Conservation (phyloP, 441 rosid species). For the Omphalea diandra region DNA sequence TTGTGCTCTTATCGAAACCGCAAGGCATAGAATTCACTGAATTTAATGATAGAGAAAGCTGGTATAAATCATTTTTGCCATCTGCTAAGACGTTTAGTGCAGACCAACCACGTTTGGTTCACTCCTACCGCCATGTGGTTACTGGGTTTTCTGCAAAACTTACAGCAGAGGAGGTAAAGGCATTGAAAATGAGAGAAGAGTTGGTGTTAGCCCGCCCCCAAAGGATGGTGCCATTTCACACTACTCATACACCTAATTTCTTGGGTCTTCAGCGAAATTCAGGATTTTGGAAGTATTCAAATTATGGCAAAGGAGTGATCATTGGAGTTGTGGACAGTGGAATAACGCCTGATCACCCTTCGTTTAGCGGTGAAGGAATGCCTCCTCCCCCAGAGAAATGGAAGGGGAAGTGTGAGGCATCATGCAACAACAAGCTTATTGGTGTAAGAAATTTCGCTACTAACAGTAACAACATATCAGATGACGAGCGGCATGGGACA, state of each 20-base stretch:
- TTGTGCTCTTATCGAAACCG: conserved; percentile 36
- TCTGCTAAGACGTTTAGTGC: conserved; percentile 1
- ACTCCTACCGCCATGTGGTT: conserved; percentile 34
- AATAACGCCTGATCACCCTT: conserved; percentile 37
- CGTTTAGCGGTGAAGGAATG: conserved; percentile 46
- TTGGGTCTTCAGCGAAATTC: conserved; percentile 31
- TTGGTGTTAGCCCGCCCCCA: conserved; percentile 32
- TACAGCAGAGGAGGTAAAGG: conserved; percentile 30
- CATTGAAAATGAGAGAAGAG: conserved; percentile 33
- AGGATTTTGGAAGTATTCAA: conserved; percentile 35
- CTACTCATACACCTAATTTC: conserved; percentile 37
- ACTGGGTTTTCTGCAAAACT: conserved; percentile 46
- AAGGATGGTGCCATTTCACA: conserved; percentile 24
- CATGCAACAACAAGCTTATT: conserved; percentile 47
- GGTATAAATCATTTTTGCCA: conserved; percentile 43
- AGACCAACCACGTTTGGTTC: conserved; percentile 13
- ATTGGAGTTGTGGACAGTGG: conserved; percentile 44
- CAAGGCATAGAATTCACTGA: conserved; percentile 11
- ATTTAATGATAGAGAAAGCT: conserved; percentile 22
- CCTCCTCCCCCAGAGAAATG: conserved; percentile 45
- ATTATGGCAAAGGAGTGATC: conserved; percentile 41
- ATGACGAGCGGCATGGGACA: conserved; percentile 50
- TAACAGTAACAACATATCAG: conserved; percentile 26
- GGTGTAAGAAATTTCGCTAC: conserved; percentile 41
- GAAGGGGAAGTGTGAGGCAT: conserved; percentile 41